Base-by-base conservation (phyloP, 805 yeast genomes). In the Scheffersomyces ergatensis region DNA sequence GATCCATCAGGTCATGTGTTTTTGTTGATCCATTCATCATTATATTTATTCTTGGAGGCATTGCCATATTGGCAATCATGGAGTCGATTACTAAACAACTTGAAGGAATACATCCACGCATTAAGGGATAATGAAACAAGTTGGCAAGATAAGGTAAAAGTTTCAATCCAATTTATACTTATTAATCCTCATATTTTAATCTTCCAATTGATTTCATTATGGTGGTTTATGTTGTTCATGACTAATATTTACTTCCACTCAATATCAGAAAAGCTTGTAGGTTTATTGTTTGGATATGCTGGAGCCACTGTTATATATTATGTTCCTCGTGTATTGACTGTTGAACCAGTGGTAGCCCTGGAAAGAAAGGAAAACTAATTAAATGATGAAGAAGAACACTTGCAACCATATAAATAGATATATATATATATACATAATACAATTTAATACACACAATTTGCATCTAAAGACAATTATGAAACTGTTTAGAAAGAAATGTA, bases 1-100 rank as follows among this genome's bases (percentile, higher is more conserved):
- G 99, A 93, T 65, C 96, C 98, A 4, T 83, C 92, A 45, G 99
- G 99, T 0, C 99, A 93, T 57, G 83, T 88, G 1, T 93, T 90
- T 52, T 59, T 93, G 32, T 65, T 92, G 34, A 74, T 83, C 4
- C 85, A 83, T 43, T 72, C 87, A 7, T 76, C 83, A 23, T 57
- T 83, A 40, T 76, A 85, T 42, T 54, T 92, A 48, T 68, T 85
- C 54, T 79, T 80, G 41, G 97, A 90, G 56, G 56, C 78, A 6
- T 44, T 70, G 17, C 80, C 45, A 34, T 60, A 51, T 51, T 70
- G 62, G 65, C 47, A 30, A n/a, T 49, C 62, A 16, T 62, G 69
- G 59, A 36, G 36, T 17, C 30, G 26, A 14, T 25, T 51, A 20
- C 33, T 37, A 27, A 33, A 29, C 11, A 41, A 21, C n/a, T 14